Conservation (phyloP, 306 rosid genomes). For the Fragaria iinumae region DNA sequence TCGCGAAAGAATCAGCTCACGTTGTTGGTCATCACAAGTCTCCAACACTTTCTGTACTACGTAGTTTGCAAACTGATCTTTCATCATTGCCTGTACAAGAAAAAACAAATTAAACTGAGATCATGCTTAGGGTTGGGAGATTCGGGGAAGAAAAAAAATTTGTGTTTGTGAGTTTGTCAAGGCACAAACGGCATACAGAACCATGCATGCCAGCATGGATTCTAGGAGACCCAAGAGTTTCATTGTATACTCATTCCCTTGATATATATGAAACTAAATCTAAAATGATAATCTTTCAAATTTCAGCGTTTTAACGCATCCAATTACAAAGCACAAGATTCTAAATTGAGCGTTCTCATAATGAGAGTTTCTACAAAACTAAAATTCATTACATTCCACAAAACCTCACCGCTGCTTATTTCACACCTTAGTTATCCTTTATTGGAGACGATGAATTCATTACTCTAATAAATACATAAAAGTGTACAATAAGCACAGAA, state of each 20-base stretch:
- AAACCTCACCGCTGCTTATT: neutral
- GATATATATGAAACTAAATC: neutral
- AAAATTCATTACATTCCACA: neutral
- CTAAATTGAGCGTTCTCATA: neutral
- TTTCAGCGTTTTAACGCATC: neutral
- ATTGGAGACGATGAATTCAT: neutral
- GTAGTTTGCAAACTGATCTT: constrained; percentile 93
- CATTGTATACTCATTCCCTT: neutral
- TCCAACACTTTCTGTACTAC: constrained; percentile 97
- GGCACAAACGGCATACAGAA: neutral
- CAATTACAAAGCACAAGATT: neutral
- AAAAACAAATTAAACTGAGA: neutral
- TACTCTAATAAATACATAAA: neutral
- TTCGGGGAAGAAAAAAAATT: neutral
- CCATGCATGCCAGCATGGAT: neutral
- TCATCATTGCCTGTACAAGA: constrained; percentile 75
- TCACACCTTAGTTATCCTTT: neutral
- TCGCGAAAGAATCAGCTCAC: constrained; percentile 88
- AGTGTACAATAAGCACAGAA: constrained; percentile 3
- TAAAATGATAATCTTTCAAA: neutral
- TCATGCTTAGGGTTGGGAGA: neutral
- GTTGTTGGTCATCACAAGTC: constrained; percentile 93
- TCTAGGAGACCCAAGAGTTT: neutral
- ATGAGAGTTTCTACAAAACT: neutral
- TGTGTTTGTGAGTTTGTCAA: neutral